Conservation (phyloP, 805 yeast species). For the Saccharomycopsis fermentans region DNA sequence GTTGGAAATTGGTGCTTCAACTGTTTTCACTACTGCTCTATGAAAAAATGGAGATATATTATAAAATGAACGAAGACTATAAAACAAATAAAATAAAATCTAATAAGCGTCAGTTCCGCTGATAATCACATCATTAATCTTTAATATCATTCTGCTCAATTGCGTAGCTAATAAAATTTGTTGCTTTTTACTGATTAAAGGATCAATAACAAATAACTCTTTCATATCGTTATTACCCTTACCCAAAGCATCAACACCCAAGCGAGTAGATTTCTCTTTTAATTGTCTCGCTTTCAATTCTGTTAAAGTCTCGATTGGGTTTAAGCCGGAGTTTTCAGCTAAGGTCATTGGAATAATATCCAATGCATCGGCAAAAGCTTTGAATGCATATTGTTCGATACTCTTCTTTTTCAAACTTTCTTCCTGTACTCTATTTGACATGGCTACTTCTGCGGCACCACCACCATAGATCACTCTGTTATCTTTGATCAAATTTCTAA, state of each 20-base stretch:
- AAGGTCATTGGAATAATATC: constrained; percentile 89
- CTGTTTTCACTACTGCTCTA: background rate
- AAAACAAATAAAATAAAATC: background rate
- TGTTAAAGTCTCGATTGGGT: constrained; percentile 86
- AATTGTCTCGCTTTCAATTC: constrained; percentile 77
- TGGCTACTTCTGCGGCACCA: constrained; percentile 94
- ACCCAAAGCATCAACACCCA: constrained; percentile 94
- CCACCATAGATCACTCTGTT: constrained; percentile 98
- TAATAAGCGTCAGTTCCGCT: constrained; percentile 72
- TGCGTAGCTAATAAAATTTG: constrained; percentile 94
- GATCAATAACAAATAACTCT: constrained; percentile 89
- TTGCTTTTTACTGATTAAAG: constrained; percentile 94
- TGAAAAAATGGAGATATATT: background rate
- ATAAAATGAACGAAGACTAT: background rate
- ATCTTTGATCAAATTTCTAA: constrained; percentile 87
- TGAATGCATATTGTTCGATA: constrained; percentile 95
- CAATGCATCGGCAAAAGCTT: constrained; percentile 85
- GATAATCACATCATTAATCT: constrained; percentile 92
- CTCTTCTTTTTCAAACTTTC: constrained; percentile 92
- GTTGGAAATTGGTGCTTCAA: background rate
- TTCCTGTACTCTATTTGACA: constrained; percentile 82
- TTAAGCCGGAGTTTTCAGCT: constrained; percentile 94
- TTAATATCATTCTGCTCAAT: constrained; percentile 92
- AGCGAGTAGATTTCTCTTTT: constrained; percentile 51
- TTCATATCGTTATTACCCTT: constrained; percentile 86